Conservation (phyloP, 176 grass and related monocot species). For the Aegilops speltoides region DNA sequence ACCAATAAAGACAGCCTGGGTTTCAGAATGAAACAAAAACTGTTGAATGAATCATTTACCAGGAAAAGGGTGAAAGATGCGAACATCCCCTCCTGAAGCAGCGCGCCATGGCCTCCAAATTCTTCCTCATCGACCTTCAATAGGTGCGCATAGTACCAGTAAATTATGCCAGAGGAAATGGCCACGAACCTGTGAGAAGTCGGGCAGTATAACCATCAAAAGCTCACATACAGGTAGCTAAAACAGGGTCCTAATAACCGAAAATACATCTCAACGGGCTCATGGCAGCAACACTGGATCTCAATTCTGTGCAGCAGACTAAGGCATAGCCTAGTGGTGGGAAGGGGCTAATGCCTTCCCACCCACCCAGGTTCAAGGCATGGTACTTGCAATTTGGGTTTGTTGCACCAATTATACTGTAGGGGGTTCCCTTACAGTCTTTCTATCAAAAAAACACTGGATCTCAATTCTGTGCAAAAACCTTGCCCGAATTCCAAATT, state of each 20-base stretch:
- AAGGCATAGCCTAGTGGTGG: too few relatives aligned
- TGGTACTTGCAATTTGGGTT: too few relatives aligned
- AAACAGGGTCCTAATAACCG: not conserved
- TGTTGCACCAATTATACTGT: too few relatives aligned
- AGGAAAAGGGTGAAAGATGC: slow-evolving; percentile 94
- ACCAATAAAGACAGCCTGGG: not conserved
- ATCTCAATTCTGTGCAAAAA: not conserved
- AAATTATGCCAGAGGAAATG: slow-evolving; percentile 75
- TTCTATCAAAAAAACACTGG: too few relatives aligned
- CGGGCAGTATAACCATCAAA: not conserved
- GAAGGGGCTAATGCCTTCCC: too few relatives aligned
- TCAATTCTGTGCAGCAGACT: not conserved
- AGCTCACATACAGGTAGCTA: not conserved
- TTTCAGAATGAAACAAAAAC: not conserved
- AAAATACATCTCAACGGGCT: not conserved
- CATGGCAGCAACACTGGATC: not conserved
- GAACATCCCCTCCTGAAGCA: slow-evolving; percentile 96
- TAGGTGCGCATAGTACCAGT: slow-evolving; percentile 77
- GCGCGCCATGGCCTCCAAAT: slow-evolving; percentile 75
- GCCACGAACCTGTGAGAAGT: slow-evolving; percentile 61
- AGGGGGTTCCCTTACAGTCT: too few relatives aligned
- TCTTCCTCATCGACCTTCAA: slow-evolving; percentile 95
- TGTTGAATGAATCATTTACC: slow-evolving; percentile 40
- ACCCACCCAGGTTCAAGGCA: too few relatives aligned
- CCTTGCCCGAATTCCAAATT: not conserved